Percentiles rank a stretch among this genome's conserved stretches.
phyloP scores from a whole-genome alignment of 306 rosid species.

The Hippophae gyantsensis region DNA sequence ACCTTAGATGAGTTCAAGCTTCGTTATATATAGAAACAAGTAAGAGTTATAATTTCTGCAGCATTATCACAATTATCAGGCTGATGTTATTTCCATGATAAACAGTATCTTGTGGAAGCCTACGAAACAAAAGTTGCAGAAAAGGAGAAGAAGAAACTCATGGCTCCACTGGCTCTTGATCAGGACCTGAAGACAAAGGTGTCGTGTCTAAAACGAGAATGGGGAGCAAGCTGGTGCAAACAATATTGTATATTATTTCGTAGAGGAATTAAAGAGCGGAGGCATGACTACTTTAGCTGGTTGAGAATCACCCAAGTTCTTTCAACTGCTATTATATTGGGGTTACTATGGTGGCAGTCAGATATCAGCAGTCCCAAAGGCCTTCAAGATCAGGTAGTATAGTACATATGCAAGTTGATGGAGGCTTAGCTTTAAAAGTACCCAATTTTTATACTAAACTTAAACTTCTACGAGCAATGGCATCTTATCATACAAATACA shows the following conservation, averaged over 20 bases:
- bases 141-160: slow-evolving; percentile 59
- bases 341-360: slow-evolving; percentile 96
- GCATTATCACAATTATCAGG: not conserved
- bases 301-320: slow-evolving; percentile 90
- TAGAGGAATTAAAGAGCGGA: slow-evolving; percentile 82
- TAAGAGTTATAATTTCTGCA: no score
- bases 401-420: no score
- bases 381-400: slow-evolving; percentile 79
- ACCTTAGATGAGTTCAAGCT: no score
- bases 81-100: slow-evolving; percentile 4
- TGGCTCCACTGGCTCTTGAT: slow-evolving; percentile 48
- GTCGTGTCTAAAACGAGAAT: slow-evolving; percentile 39
- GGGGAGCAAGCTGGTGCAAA: slow-evolving; percentile 89
- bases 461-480: no score
- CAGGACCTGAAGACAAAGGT: slow-evolving; percentile 56
- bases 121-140: slow-evolving; percentile 72
- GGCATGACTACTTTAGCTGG: slow-evolving; percentile 94
- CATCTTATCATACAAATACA: no score
- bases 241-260: slow-evolving; percentile 64
- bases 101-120: slow-evolving; percentile 81
- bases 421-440: no score
- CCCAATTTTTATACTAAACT: no score
- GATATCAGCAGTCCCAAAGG: slow-evolving; percentile 48
- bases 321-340: slow-evolving; percentile 85
- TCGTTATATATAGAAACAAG: no score